Evolutionary conservation across 2,329 filamentous ascomycete species (phyloP).

Genomic region (Gaeumannomyces tritici): DNA sequence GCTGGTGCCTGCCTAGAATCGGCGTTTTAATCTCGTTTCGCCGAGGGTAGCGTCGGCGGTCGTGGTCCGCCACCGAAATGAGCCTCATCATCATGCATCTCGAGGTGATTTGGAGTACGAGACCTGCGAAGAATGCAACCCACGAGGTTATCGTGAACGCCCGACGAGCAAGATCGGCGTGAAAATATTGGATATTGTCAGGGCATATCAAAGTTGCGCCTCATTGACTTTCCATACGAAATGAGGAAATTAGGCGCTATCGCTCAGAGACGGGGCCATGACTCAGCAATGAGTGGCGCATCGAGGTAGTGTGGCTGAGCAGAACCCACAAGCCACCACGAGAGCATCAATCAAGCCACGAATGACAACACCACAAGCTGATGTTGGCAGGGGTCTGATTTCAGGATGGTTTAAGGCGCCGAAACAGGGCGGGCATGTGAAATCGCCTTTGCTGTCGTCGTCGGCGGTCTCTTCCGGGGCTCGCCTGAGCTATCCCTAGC

Average conservation of each 20-base stretch:
- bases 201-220: too few species aligned
- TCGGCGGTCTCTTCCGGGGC: too few species aligned
- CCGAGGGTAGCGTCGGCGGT: background rate
- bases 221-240: too few species aligned
- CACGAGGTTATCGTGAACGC: background rate
- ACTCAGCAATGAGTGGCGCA: too few species aligned
- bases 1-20: background rate
- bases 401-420: background rate
- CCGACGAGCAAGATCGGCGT: background rate
- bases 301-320: background rate
- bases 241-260: too few species aligned
- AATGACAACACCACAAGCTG: background rate
- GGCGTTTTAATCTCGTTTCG: background rate
- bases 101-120: background rate
- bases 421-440: background rate
- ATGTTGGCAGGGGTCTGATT: background rate
- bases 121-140: background rate
- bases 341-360: background rate
- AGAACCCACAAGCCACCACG: background rate
- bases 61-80: background rate
- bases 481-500: background rate
- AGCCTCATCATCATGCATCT: background rate
- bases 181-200: too few species aligned
- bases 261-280: too few species aligned
- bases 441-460: background rate